Conservation (phyloP, 495 filamentous ascomycete species). For the Aspergillus kassunensis region DNA sequence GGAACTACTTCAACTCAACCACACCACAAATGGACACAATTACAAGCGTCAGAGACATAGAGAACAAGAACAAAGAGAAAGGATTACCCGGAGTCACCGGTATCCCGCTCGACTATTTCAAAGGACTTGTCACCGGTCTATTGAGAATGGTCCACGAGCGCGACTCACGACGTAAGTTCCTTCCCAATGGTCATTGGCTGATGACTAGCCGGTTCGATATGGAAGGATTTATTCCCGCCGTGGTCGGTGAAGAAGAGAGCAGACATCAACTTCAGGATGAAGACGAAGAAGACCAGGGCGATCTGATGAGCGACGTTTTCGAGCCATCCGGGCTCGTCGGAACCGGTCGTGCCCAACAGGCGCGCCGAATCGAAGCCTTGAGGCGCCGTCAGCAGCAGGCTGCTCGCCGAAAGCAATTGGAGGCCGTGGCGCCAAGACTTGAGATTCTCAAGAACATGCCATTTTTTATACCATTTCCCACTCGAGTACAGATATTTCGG, state of each 20-base stretch:
- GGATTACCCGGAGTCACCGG: slow-evolving; percentile 59
- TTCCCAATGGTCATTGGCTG: slow-evolving; percentile 82
- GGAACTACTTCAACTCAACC: slow-evolving; percentile 51
- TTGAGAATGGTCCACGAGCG: slow-evolving; percentile 88
- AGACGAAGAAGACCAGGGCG: slow-evolving; percentile 45
- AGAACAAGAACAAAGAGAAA: slow-evolving; percentile 34
- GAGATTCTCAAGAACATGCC: slow-evolving; percentile 96
- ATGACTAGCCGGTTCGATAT: slow-evolving; percentile 92
- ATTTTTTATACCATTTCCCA: slow-evolving; percentile 91
- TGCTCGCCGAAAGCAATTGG: slow-evolving; percentile 62
- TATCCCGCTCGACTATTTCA: slow-evolving; percentile 74
- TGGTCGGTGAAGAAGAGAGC: slow-evolving; percentile 84
- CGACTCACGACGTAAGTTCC: slow-evolving; percentile 83
- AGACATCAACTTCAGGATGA: slow-evolving; percentile 63
- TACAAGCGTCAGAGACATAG: slow-evolving; percentile 30
- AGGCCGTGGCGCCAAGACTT: slow-evolving; percentile 73
- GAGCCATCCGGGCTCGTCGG: slow-evolving; percentile 44
- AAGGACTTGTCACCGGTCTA: slow-evolving; percentile 75
- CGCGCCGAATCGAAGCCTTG: slow-evolving; percentile 48
- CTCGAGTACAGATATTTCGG: slow-evolving; percentile 88
- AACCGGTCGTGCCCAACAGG: slow-evolving; percentile 49
- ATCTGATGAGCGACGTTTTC: slow-evolving; percentile 29
- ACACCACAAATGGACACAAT: slow-evolving; percentile 19
- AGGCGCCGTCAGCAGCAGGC: slow-evolving; percentile 60
- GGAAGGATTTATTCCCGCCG: slow-evolving; percentile 80